phyloP scores from a whole-genome alignment of 1,284 basidiomycete genomes.

The Pterula multifida region DNA sequence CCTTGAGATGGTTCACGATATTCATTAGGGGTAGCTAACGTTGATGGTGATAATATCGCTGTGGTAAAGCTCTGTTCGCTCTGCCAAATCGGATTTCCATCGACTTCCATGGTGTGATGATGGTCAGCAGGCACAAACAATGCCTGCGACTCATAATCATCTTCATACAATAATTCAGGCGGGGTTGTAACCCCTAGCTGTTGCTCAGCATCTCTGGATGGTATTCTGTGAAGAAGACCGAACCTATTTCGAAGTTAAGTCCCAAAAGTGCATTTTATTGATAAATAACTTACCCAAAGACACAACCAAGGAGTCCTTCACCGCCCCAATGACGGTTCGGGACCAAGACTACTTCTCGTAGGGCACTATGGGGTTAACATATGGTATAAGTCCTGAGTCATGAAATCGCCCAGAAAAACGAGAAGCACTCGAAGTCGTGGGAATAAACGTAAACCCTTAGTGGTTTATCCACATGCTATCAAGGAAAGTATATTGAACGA shows the following conservation, averaged over 20 bases:
- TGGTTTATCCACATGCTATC: conserved; percentile 85
- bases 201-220: conserved; percentile 16
- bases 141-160: not conserved
- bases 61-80: not conserved
- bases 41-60: not conserved
- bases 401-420: not conserved
- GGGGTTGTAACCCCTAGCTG: not conserved
- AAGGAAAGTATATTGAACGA: conserved; percentile 9
- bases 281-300: conserved; percentile 58
- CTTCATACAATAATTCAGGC: not conserved
- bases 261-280: conserved; percentile 3
- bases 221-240: conserved; percentile 85
- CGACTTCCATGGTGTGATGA: not conserved
- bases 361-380: conserved; percentile 44
- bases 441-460: conserved; percentile 93
- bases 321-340: conserved; percentile 96
- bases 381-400: not conserved
- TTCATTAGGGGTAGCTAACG: conserved; percentile 4
- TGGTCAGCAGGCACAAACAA: not conserved
- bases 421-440: conserved; percentile 89
- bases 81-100: not conserved
- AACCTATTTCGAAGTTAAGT: conserved; percentile 30
- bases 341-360: conserved; percentile 84
- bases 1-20: conserved; percentile 14
- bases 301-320: conserved; percentile 85